phyloP scores from a whole-genome alignment of 2,329 filamentous ascomycete genomes.

The Monosporascus cannonballus region DNA sequence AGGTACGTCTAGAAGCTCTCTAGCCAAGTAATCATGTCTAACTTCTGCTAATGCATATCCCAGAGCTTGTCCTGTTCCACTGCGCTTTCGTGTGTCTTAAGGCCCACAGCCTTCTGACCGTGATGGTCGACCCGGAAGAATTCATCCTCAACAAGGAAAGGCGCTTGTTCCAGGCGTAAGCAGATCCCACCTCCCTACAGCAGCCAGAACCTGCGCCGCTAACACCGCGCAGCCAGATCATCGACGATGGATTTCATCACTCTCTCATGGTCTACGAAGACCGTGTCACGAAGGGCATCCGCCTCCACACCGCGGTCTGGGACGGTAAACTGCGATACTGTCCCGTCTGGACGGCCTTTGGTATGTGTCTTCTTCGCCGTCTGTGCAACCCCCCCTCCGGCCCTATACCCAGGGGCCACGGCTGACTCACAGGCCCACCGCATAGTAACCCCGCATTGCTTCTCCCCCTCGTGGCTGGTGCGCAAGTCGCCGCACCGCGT shows the following conservation, averaged over 20 bases:
- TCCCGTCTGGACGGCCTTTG: slow-evolving; percentile 60
- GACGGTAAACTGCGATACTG: slow-evolving; percentile 48
- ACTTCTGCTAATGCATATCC: slow-evolving; percentile 10
- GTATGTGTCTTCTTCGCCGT: slow-evolving; percentile 29
- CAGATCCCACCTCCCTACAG: not conserved
- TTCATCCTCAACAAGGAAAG: slow-evolving; percentile 42
- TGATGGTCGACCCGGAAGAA: slow-evolving; percentile 39
- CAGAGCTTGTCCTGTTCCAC: slow-evolving; percentile 56
- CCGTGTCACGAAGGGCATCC: slow-evolving; percentile 36
- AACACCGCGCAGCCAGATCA: slow-evolving; percentile 41
- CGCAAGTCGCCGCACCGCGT: too few species aligned
- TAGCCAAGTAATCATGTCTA: not conserved
- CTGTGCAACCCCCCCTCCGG: too few species aligned
- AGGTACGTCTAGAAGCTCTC: slow-evolving; percentile 32
- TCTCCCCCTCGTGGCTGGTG: too few species aligned
- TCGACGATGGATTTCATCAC: slow-evolving; percentile 49
- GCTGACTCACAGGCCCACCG: too few species aligned
- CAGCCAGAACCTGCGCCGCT: not conserved
- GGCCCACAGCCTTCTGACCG: slow-evolving; percentile 38
- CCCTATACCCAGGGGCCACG: too few species aligned
- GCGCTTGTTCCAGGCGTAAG: slow-evolving; percentile 52
- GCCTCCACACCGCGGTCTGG: slow-evolving; percentile 51
- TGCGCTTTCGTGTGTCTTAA: slow-evolving; percentile 53
- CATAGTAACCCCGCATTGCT: too few species aligned
- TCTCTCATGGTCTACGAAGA: slow-evolving; percentile 50